Percentiles rank a stretch among this genome's conserved stretches.
Conservation (phyloP, 192 early-diverging fungal genomes). For the Linnemannia exigua region DNA sequence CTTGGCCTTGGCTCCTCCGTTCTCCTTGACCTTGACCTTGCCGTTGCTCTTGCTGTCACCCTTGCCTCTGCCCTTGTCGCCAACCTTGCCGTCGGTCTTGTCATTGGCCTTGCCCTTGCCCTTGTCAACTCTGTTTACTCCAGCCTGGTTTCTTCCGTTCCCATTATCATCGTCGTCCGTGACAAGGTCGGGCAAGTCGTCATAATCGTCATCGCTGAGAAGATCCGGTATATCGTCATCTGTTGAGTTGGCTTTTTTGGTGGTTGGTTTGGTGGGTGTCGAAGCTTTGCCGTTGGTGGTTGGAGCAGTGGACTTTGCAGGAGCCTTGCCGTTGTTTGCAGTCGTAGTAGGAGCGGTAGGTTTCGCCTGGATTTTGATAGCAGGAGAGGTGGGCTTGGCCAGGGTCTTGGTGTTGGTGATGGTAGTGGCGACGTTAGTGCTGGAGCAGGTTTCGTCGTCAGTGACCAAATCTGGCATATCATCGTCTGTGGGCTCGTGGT, state of each 20-base stretch:
- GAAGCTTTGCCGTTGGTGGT: neutral
- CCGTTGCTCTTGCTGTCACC: neutral
- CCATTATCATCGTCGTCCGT: neutral
- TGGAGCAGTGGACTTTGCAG: neutral
- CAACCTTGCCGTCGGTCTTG: neutral
- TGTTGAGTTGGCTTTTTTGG: neutral
- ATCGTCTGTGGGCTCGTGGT: neutral
- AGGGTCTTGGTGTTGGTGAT: neutral
- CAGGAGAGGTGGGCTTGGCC: neutral
- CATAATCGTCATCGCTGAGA: neutral
- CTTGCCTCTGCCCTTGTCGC: neutral
- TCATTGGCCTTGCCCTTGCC: no score
- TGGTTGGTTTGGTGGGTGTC: no score
- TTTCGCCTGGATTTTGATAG: neutral
- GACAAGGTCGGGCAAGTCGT: neutral
- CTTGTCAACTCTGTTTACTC: neutral
- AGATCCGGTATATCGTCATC: neutral
- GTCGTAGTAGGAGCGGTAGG: neutral
- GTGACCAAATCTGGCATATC: neutral
- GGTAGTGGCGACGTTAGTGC: no score
- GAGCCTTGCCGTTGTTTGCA: neutral
- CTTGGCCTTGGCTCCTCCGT: neutral
- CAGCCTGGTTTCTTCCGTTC: neutral
- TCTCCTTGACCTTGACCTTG: neutral
- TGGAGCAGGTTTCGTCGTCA: neutral